Evolutionary conservation across 768 basidiomycete genomes (phyloP), one percentile per base, ranked within the genome.

Genomic region (Tulasnella sp.): DNA sequence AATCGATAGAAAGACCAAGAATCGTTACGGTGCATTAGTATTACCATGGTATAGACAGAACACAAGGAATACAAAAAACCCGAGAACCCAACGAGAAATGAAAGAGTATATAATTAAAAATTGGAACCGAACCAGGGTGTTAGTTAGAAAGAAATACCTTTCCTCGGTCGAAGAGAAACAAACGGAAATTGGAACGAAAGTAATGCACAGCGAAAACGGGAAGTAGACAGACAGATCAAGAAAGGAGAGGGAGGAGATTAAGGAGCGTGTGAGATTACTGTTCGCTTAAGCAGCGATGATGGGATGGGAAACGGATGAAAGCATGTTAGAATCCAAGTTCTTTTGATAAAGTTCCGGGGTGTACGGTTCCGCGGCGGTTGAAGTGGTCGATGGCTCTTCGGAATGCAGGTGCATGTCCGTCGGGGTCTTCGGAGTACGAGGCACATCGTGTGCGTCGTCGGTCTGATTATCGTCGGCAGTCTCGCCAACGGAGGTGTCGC

Each of bases 401-500:
- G 71, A 42, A 22, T 40, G 44, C 12, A 72, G 59, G 19, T 16
- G 12, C 22, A 29, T 36, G 26, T 66, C 62, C 22, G 40, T 65
- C 9, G 52, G 62, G 17, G 71, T 62, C 19, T 47, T 66, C 36
- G 71, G 71, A 17, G 62, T 72, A 14, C 37, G 71, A 32, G 52
- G 36, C 26, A 39, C 35, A 19, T 72, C 62, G 62, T 66, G 62
- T 14, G 62, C 62, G 32, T 72, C 71, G 71, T 72, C 71, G 36
- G 71, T 72, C 32, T 72, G 59, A 32, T 40, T 65, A 39, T 72
- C 71, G 64, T 64, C 71, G 36, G 5, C 14, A 16, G 59, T n/a
- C 37, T 72, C 67, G 11, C 39, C 62, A 7, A 44, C 69, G 5
- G 62, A 11, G 26, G 41, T 22, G 32, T 75, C 75, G 42, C 75